These are phyloP conservation scores for Fusarium sp. DNA, from an alignment of 2,329 filamentous ascomycete species.

Conservation along the genomic window DNA sequence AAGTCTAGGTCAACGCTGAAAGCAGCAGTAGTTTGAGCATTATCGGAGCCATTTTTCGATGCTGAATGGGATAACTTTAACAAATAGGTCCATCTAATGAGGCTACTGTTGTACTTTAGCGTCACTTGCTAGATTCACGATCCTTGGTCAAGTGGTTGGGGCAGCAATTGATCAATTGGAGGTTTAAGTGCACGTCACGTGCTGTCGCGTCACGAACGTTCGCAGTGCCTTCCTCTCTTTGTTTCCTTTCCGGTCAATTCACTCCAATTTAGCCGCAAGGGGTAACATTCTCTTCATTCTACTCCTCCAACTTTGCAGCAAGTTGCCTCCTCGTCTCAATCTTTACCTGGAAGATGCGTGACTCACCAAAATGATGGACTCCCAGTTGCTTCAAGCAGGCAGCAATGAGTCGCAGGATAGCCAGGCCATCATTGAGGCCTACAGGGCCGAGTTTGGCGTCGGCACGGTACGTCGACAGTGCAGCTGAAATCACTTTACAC, in stretches of 20 bases:
- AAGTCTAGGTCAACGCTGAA: background rate
- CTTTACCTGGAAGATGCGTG: constrained; percentile 31
- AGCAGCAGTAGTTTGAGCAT: background rate
- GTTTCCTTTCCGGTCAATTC: constrained; percentile 24
- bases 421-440: constrained; percentile 54
- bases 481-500: constrained; percentile 16
- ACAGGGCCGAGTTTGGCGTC: constrained; percentile 54
- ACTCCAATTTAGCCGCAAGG: constrained; percentile 30
- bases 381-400: constrained; percentile 49
- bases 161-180: background rate
- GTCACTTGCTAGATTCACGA: background rate
- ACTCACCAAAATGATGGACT: constrained; percentile 45
- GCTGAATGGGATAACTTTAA: too few relatives aligned
- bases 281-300: background rate
- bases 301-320: constrained; percentile 2
- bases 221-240: constrained; percentile 4
- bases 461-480: constrained; percentile 53
- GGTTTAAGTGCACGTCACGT: constrained; percentile 16
- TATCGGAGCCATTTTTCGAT: background rate
- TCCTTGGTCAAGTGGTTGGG: background rate
- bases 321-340: background rate
- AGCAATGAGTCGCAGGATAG: constrained; percentile 58
- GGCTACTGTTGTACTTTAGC: background rate
- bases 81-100: background rate
- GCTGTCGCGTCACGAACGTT: constrained; percentile 29